Percentiles rank a stretch among this genome's conserved stretches.
Conservation (phyloP, 1,139 yeast genomes). For the Meyerozyma smithsonii region DNA sequence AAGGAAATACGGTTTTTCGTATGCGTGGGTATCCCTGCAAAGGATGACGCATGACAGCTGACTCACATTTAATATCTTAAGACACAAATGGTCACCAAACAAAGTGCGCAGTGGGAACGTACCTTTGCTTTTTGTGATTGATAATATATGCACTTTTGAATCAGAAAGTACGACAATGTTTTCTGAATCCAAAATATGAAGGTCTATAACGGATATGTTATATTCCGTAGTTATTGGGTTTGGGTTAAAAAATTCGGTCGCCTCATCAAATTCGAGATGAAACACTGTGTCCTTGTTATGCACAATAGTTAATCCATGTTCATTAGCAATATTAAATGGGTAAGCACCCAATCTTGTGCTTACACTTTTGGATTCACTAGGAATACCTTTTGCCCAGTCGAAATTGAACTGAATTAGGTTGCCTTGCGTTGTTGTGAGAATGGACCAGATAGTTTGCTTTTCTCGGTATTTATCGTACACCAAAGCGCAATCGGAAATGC, state of each 20-base stretch:
- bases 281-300: not conserved
- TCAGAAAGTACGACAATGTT: not conserved
- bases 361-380: not conserved
- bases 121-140: not conserved
- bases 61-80: not conserved
- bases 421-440: not conserved
- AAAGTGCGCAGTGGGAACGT: not conserved
- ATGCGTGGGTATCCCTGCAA: not conserved
- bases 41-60: not conserved
- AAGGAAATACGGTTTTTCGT: not conserved
- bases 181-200: not conserved
- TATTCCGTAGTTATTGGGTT: not conserved
- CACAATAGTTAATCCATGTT: not conserved
- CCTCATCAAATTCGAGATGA: not conserved
- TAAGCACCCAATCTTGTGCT: not conserved
- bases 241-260: not conserved
- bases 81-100: not conserved
- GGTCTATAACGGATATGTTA: not conserved
- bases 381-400: not conserved
- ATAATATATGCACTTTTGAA: not conserved
- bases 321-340: not conserved
- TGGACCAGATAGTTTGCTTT: not conserved
- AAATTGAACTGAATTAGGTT: not conserved
- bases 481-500: not conserved
- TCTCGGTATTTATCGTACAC: not conserved